These are phyloP conservation scores for Hanseniaspora lachancei DNA, from an alignment of 805 yeast species.

Conservation along the genomic window DNA sequence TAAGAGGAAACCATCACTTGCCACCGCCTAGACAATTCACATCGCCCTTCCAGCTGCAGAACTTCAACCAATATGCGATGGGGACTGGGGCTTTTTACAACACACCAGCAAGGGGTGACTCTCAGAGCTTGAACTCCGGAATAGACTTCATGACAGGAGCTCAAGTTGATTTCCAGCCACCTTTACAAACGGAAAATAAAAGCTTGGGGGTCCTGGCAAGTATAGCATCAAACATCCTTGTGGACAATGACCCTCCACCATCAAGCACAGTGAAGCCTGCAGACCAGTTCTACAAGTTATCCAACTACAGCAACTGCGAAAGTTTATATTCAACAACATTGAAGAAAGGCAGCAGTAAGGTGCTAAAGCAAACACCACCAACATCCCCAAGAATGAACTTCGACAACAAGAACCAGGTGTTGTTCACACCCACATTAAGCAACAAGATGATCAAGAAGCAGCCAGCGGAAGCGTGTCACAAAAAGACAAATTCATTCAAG, in stretches of 20 bases:
- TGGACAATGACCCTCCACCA: constrained; percentile 12
- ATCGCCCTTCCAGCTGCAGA: constrained; percentile 10
- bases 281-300: constrained; percentile 23
- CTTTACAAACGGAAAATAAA: constrained; percentile 5
- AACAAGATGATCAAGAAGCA: constrained; percentile 23
- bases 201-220: constrained; percentile 16
- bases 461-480: constrained; percentile 18
- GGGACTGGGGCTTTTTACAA: not conserved
- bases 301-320: constrained; percentile 13
- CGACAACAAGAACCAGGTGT: constrained; percentile 12
- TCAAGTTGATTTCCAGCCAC: constrained; percentile 5
- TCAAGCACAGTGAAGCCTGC: constrained; percentile 23
- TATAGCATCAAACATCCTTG: constrained; percentile 14
- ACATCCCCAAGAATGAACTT: constrained; percentile 14
- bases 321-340: constrained; percentile 7
- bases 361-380: constrained; percentile 14
- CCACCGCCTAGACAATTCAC: constrained; percentile 13
- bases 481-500: constrained; percentile 28
- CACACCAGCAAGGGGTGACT: not conserved
- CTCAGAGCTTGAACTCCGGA: not conserved
- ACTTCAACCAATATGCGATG: not conserved
- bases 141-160: not conserved
- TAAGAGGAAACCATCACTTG: constrained; percentile 8
- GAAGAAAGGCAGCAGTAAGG: not conserved
- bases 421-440: constrained; percentile 22